A percentile compares a stretch with the other conserved stretches of the same genome.
Conservation (phyloP, 306 rosid species). For the Quercus glauca region DNA sequence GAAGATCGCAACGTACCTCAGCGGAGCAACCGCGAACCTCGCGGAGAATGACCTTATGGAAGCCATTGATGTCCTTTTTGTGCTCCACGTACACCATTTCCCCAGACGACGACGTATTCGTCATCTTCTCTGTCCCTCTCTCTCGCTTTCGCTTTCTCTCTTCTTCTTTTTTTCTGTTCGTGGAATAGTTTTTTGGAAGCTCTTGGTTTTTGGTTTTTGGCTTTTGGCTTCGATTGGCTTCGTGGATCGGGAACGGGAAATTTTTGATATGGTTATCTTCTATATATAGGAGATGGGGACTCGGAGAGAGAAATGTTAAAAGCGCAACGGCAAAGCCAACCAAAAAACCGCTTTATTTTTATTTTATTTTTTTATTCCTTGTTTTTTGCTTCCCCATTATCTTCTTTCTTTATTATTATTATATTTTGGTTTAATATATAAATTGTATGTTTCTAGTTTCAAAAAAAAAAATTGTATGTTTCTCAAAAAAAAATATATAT, state of each 20-base stretch:
- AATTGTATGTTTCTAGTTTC: too few relatives aligned
- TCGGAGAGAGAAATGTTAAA: neutral
- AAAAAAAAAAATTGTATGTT: too few relatives aligned
- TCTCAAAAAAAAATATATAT: too few relatives aligned
- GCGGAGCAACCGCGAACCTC: slow-evolving; percentile 55
- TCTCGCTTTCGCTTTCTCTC: neutral
- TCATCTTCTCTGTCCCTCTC: neutral
- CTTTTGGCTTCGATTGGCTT: too few relatives aligned
- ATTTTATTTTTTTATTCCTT: too few relatives aligned
- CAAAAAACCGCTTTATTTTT: too few relatives aligned
- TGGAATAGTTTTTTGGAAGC: neutral
- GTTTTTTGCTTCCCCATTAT: too few relatives aligned
- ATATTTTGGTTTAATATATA: too few relatives aligned
- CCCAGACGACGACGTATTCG: slow-evolving; percentile 38
- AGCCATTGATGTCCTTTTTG: slow-evolving; percentile 42
- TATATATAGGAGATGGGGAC: neutral
- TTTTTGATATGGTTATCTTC: neutral
- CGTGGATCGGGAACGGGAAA: neutral
- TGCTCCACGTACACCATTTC: slow-evolving; percentile 37
- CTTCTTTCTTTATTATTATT: too few relatives aligned
- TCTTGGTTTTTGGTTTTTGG: neutral
- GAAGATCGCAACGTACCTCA: slow-evolving; percentile 33
- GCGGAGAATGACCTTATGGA: slow-evolving; percentile 56
- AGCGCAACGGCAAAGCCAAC: neutral
- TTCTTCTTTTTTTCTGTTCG: neutral